Evolutionary conservation across 495 filamentous ascomycete species (phyloP).

Genomic region (Jackrogersella multiformis): DNA sequence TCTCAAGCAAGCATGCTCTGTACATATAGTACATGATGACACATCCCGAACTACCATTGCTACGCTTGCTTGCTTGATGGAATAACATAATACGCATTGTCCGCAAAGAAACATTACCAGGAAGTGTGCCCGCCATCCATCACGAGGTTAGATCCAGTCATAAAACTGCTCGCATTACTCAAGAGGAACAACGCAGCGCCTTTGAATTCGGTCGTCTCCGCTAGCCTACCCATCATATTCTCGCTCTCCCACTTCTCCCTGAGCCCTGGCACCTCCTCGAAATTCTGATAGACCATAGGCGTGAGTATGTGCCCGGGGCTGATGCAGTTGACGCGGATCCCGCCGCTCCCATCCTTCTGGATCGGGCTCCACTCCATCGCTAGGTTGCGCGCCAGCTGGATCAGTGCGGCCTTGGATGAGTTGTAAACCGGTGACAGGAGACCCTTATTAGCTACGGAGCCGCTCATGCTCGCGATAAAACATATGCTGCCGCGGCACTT

Average conservation of each 20-base stretch:
- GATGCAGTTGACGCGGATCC: conserved; percentile 73
- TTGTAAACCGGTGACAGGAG: conserved; percentile 73
- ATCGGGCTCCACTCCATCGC: conserved; percentile 76
- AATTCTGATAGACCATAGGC: conserved; percentile 74
- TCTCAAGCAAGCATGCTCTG: no score
- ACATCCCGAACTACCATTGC: background rate
- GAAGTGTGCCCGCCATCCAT: conserved; percentile 71
- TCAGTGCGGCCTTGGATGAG: conserved; percentile 73
- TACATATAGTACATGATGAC: no score
- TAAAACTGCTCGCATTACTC: conserved; percentile 74
- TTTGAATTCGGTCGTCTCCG: conserved; percentile 71
- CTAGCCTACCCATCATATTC: conserved; percentile 76
- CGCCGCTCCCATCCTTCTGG: conserved; percentile 53
- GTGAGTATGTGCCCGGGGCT: conserved; percentile 78
- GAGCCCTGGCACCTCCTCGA: conserved; percentile 68
- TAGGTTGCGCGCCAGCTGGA: conserved; percentile 69
- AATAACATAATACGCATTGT: background rate
- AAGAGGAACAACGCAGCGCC: conserved; percentile 66
- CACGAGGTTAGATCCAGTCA: conserved; percentile 71
- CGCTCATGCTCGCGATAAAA: conserved; percentile 79
- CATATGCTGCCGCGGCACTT: conserved; percentile 74
- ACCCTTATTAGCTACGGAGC: conserved; percentile 76
- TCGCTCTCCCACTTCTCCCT: conserved; percentile 69
- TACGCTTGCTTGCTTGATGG: background rate
- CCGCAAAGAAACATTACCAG: conserved; percentile 38